phyloP scores from a whole-genome alignment of 2,329 filamentous ascomycete species.

The Mycosphaerella sp. region DNA sequence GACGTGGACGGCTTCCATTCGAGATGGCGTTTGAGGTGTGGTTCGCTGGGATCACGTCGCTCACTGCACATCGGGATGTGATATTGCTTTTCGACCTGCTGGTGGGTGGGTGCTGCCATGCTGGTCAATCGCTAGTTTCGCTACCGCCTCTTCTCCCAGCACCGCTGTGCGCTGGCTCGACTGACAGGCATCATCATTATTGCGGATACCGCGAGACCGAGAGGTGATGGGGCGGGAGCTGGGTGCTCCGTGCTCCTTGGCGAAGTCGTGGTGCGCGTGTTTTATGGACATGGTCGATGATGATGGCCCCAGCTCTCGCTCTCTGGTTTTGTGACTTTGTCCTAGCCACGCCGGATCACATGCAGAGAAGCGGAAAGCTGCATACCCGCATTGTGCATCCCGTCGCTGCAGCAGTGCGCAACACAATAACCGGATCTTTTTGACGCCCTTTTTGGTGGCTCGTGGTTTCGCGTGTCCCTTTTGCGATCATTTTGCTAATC shows the following conservation, averaged over 20 bases:
- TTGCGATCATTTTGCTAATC: too few species aligned
- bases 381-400: conserved; percentile 9
- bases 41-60: conserved; percentile 12
- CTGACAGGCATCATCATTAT: neutral
- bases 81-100: conserved; percentile 12
- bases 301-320: conserved; percentile 1
- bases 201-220: conserved; percentile 1
- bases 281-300: conserved; percentile 1
- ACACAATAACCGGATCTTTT: conserved; percentile 1
- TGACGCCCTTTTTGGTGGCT: neutral
- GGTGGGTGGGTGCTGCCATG: neutral
- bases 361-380: conserved; percentile 14
- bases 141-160: conserved; percentile 1
- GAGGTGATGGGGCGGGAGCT: conserved; percentile 1
- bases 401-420: conserved; percentile 1
- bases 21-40: conserved; percentile 23
- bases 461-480: conserved; percentile 4
- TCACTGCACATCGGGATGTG: conserved; percentile 6
- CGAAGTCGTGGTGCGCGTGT: conserved; percentile 7
- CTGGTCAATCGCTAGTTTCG: conserved; percentile 5
- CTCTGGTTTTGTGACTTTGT: neutral
- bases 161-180: conserved; percentile 8
- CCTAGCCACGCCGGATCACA: conserved; percentile 12
- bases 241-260: neutral
- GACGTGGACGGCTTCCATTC: conserved; percentile 30